These are phyloP conservation scores for Solanum pinnatisectum DNA, from an alignment of 257 asterid species.

Conservation along the genomic window DNA sequence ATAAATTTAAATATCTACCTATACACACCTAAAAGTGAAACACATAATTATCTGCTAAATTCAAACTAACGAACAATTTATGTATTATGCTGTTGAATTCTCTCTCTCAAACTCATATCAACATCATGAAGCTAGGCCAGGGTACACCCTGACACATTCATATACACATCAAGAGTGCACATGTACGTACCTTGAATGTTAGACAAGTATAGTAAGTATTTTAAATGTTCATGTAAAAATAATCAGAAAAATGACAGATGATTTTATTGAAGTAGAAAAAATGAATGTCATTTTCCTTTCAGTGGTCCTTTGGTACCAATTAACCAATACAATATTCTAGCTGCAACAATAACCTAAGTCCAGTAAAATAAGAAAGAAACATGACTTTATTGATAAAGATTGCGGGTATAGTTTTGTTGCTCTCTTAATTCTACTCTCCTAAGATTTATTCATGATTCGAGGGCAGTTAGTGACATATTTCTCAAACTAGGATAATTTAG, in stretches of 20 bases:
- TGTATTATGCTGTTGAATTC: background rate
- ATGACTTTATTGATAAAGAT: no score
- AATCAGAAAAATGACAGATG: background rate
- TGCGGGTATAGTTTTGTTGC: no score
- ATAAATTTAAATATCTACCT: no score
- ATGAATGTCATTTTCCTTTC: background rate
- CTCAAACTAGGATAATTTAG: no score
- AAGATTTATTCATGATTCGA: no score
- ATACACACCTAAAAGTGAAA: background rate
- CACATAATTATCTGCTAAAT: no score
- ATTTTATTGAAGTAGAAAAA: background rate
- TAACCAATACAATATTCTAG: background rate
- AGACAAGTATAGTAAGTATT: background rate
- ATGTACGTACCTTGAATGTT: background rate
- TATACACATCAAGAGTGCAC: background rate
- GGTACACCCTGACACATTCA: background rate
- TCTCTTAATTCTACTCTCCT: no score
- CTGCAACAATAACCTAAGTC: background rate
- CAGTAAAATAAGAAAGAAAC: no score
- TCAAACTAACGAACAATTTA: no score
- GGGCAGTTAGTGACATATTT: no score
- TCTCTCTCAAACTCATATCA: background rate
- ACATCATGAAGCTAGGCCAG: background rate
- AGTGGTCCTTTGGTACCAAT: background rate
- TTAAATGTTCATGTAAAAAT: background rate